Base-by-base conservation (phyloP, 371 early-diverging fungal genomes). In the Mycotypha africana region DNA sequence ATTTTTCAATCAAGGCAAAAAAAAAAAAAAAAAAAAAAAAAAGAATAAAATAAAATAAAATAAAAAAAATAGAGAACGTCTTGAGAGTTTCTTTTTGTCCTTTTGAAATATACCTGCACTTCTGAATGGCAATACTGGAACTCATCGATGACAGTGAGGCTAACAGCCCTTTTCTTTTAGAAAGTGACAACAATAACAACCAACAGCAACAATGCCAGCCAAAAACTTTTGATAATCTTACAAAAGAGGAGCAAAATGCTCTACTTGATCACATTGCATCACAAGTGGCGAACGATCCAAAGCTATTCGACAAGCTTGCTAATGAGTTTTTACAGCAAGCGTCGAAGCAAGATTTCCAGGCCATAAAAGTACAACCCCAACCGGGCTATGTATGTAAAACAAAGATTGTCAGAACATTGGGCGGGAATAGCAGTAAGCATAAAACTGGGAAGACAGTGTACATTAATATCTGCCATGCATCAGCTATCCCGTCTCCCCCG, bases 401-500 rank as follows among this genome's bases (percentile, higher is more conserved):
- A 2, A 42, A 50, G 3, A 60, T 75, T 11, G 45, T 40, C 1
- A n/a, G n/a, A n/a, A n/a, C n/a, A n/a, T n/a, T n/a, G n/a, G n/a
- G n/a, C n/a, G 2, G 17, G 0, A 22, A 16, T 35, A n/a, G 45
- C 60, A 10, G 41, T 42, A 10, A 54, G 32, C 28, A 45, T 31
- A 26, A 53, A 53, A 23, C 38, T 0, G 58, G 57, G 1, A 62
- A 56, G 4, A 16, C 30, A 9, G 71, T 88, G 1, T 89, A 86
- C 56, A 76, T 90, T 57, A 91, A 90, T 51, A 45, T 90, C 8
- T 84, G 86, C 42, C 73, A 83, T 48, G 68, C 79, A 1, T 60
- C 67, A 7, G 53, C 71, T 26, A 64, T 88, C 23, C 86, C 91
- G 1, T 67, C 70, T 23, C 91, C 90, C 19, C 87, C 89, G 4